phyloP scores from a whole-genome alignment of 805 yeast species.

The Candida incommunis region DNA sequence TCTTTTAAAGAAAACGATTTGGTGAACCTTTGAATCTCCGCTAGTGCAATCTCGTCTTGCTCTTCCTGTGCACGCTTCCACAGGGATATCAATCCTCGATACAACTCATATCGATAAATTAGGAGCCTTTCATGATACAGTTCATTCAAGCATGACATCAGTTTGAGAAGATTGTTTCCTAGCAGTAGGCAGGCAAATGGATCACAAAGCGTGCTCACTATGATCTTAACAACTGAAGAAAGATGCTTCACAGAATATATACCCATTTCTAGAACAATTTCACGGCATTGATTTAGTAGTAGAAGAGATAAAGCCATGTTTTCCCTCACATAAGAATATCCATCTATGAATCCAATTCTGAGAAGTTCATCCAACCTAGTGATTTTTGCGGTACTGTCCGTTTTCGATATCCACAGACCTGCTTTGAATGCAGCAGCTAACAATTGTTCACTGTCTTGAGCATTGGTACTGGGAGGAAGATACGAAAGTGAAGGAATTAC shows the following conservation, averaged over 20 bases:
- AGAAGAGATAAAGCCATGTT: constrained; percentile 11
- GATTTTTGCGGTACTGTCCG: not conserved
- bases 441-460: constrained; percentile 9
- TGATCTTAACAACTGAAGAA: constrained; percentile 10
- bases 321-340: constrained; percentile 12
- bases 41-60: too few relatives aligned
- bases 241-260: constrained; percentile 14
- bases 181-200: constrained; percentile 14
- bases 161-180: not conserved
- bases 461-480: constrained; percentile 19
- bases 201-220: constrained; percentile 15
- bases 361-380: constrained; percentile 9
- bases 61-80: constrained; percentile 6
- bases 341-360: constrained; percentile 16
- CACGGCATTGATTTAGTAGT: constrained; percentile 6
- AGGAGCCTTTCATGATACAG: constrained; percentile 8
- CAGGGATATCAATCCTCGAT: constrained; percentile 14
- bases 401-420: constrained; percentile 26
- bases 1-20: too few relatives aligned
- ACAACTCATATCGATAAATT: constrained; percentile 16
- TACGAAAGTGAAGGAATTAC: constrained; percentile 16
- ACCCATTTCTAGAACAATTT: constrained; percentile 9
- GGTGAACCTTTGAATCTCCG: too few relatives aligned
- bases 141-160: not conserved
- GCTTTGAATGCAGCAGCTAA: constrained; percentile 27